phyloP scores from a whole-genome alignment of 164 flowering plant genomes.

The Protea cynaroides region DNA sequence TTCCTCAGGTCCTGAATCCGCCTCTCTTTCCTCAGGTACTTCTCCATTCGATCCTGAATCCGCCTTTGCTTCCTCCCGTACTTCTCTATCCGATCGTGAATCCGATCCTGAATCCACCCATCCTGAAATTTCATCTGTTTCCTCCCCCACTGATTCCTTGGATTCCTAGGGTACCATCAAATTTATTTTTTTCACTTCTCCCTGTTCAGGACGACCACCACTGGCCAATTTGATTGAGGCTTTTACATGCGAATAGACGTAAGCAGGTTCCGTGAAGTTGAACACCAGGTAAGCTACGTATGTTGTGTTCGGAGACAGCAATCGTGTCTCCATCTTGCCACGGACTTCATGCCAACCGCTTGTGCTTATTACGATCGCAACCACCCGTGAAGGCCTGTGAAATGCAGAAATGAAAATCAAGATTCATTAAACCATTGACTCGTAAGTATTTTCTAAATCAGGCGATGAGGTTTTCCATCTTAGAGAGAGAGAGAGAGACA shows the following conservation, averaged over 20 bases:
- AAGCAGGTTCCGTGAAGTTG: conserved; percentile 6
- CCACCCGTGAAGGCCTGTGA: conserved; percentile 39
- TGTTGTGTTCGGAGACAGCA: conserved; percentile 27
- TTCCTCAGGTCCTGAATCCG: too few species aligned
- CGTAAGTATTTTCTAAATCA: background rate
- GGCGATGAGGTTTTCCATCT: too few species aligned
- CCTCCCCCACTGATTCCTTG: too few species aligned
- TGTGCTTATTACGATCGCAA: conserved; percentile 22
- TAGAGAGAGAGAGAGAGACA: too few species aligned
- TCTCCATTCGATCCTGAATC: too few species aligned
- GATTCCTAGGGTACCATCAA: too few species aligned
- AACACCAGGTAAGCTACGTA: conserved; percentile 31
- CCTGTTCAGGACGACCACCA: background rate
- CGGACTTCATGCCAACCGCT: conserved; percentile 40
- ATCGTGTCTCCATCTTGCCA: conserved; percentile 22
- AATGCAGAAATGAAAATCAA: background rate
- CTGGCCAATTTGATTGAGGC: conserved; percentile 12
- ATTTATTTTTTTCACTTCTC: background rate
- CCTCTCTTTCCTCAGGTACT: too few species aligned
- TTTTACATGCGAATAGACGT: conserved; percentile 12
- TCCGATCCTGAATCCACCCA: too few species aligned
- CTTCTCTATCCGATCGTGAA: too few species aligned
- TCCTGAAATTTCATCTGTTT: too few species aligned
- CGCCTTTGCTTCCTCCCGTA: too few species aligned
- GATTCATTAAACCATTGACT: too few species aligned